Base-by-base conservation (phyloP, 225 moss, liverwort and hornwort species). In the Thuidium tamariscinum region DNA sequence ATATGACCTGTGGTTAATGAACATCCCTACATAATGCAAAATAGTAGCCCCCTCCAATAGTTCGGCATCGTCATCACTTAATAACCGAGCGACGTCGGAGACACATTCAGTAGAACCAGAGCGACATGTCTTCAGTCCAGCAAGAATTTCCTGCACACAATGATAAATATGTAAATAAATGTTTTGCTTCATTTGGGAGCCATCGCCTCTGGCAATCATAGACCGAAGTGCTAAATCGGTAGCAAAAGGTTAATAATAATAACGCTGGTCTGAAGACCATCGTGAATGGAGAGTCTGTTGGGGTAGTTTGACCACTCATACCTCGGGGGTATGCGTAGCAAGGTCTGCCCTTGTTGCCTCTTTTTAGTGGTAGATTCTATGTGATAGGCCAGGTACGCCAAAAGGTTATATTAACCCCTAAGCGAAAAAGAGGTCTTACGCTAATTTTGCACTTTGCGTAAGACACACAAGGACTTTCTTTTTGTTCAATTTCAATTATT, bases 11-110 rank as follows among this genome's bases (percentile, higher is more conserved):
- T 93, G 93, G 87, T 90, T 93, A 85, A 93, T 88, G 52, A 89
- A 92, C 93, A 93, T 93, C 74, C 93, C 93, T 56, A 93, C 93
- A 66, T 93, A 92, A 79, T 93, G 93, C 81, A 93, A 80, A 66
- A 91, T 89, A 76, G 93, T 93, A 81, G 93, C 93, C 64, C 87
- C 93, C 77, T 93, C 93, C 83, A 93, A 72, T 55, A 93, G 83
- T 77, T 93, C 92, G 74, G 89, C 90, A 68, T 93, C 93, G 16
- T 78, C 88, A 27, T 78, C 76, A 78, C 49, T 78, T 82, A 93
- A 80, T 39, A 85, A 78, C 30, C 83, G 82, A 80, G 88, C 93
- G n/a, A 91, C 83, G 21, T 93, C 92, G 54, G 93, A 88, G 86
- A 81, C 23, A 80, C 80, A 86, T 71, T 90, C 93, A 62, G 77